Conservation (phyloP, 345 rosid genomes). For the Gossypium australe region DNA sequence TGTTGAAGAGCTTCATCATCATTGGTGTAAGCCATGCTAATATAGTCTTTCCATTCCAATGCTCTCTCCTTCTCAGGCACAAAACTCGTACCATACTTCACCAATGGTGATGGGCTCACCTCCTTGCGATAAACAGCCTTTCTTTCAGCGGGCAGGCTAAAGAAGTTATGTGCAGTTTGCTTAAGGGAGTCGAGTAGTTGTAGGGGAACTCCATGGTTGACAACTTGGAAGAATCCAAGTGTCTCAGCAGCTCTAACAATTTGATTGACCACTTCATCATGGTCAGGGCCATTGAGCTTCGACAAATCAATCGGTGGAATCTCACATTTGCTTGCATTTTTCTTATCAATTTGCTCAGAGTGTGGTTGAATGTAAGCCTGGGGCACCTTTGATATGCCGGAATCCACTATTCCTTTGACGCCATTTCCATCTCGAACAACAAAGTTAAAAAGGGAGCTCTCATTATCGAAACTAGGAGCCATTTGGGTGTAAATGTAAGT, state of each 20-base stretch:
- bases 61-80: conserved; percentile 54
- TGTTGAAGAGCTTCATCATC: conserved; percentile 47
- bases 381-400: neutral
- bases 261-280: neutral
- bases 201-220: neutral
- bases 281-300: neutral
- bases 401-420: neutral
- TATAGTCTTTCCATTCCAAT: conserved; percentile 62
- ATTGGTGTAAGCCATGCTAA: conserved; percentile 47
- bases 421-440: neutral
- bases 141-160: neutral
- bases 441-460: neutral
- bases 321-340: neutral
- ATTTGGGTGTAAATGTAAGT: neutral
- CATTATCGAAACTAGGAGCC: neutral
- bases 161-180: neutral
- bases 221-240: conserved; percentile 1
- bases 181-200: neutral
- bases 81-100: conserved; percentile 43
- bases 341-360: neutral
- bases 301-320: neutral
- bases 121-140: conserved; percentile 22
- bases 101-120: conserved; percentile 44
- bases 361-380: neutral
- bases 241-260: neutral